Base-by-base conservation (phyloP, 805 yeast species). In the Ascoidea asiatica region DNA sequence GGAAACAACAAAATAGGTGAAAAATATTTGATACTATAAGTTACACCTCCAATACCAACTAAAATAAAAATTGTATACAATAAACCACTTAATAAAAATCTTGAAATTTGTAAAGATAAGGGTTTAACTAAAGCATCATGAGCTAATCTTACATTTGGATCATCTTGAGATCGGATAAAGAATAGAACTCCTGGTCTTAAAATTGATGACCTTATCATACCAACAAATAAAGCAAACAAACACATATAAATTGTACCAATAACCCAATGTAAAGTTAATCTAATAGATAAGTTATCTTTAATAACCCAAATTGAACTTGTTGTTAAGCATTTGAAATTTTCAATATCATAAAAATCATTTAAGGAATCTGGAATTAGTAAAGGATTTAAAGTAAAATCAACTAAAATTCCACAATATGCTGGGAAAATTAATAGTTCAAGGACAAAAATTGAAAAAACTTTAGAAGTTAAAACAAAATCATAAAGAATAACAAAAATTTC, bases 81-180 rank as follows among this genome's bases (percentile, higher is more conserved):
- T 40, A 75, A 66, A 18, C 79, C 90, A 22, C 95, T 82, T 21
- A 86, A 61, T 2, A 69, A 68, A 23, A 89, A 79, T 50, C 95
- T 70, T 22, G 81, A 76, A 19, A 89, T 49, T 57, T 92, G 97
- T 40, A 81, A 64, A 6, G 61, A 50, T 54, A 90, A 72, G 1
- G 95, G 84, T 51, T 83, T 77, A 46, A 83, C 81, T 44, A 92
- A 61, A 1, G 95, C 92, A 57, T 89, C 95, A 51, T 87, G 90
- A 38, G 90, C 72, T 11, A 92, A 73, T 51, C 90, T 77, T 40
- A 87, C 79, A 53, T 85, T 82, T 37, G 95, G 95, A 57, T 92
- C 97, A 53, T 88, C 96, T 4, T 96, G 95, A 19, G 95, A 87
- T 53, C 95, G 73, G 48, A 92, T 83, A 64, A 92, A 92, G 59